Conservation (phyloP, 441 rosid genomes). For the Brassica balearica region DNA sequence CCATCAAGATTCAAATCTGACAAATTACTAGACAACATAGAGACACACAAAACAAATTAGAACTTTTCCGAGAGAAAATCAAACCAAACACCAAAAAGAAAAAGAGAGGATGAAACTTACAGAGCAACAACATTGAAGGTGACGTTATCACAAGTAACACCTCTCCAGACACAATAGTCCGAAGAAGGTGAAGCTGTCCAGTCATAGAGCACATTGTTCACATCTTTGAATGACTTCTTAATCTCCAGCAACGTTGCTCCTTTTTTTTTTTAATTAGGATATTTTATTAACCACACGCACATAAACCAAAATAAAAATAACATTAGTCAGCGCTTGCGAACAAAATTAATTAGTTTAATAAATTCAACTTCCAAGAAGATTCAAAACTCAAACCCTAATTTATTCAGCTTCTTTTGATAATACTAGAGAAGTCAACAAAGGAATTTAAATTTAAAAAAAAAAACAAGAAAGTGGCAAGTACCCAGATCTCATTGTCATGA, state of each 20-base stretch:
- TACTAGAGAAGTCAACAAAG: constrained; percentile 13
- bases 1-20: constrained; percentile 92
- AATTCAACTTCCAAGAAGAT: constrained; percentile 41
- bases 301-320: constrained; percentile 18
- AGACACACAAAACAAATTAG: constrained; percentile 31
- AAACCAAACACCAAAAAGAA: neutral
- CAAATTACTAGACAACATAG: constrained; percentile 64
- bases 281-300: constrained; percentile 37
- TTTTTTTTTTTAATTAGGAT: constrained; percentile 38
- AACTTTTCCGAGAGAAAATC: constrained; percentile 10
- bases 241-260: constrained; percentile 83
- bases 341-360: neutral
- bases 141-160: constrained; percentile 79
- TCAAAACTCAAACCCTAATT: constrained; percentile 33
- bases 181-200: constrained; percentile 84
- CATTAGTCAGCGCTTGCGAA: constrained; percentile 34
- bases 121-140: constrained; percentile 84
- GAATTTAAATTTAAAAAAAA: neutral
- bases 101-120: constrained; percentile 56
- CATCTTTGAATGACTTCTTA: constrained; percentile 91
- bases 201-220: constrained; percentile 83
- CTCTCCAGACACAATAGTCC: constrained; percentile 92
- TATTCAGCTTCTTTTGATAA: constrained; percentile 21
- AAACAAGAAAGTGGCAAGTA: constrained; percentile 10
- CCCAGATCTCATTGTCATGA: constrained; percentile 35